Percentiles rank a stretch among this genome's conserved stretches.
Conservation (phyloP, 768 basidiomycete genomes). For the Pisolithus orientalis region DNA sequence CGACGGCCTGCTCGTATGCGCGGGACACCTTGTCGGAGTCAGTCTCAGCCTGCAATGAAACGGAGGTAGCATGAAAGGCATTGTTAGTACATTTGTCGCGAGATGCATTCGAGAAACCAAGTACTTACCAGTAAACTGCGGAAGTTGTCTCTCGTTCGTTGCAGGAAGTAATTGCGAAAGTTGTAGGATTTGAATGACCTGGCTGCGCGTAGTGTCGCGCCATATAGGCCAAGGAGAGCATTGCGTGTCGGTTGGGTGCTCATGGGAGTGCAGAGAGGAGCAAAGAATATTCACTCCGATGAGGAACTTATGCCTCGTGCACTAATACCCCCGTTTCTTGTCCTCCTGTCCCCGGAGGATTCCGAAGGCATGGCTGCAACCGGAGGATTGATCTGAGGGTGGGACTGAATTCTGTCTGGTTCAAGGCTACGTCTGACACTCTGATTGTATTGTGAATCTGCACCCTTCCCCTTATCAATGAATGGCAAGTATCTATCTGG, state of each 20-base stretch:
- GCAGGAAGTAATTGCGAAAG: conserved; percentile 82
- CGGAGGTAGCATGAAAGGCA: not conserved
- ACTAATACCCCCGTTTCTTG: too few relatives aligned
- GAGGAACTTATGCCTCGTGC: not conserved
- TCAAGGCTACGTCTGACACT: too few relatives aligned
- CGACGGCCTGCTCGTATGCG: conserved; percentile 65
- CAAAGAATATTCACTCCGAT: not conserved
- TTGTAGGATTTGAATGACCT: conserved; percentile 91
- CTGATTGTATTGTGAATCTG: too few relatives aligned
- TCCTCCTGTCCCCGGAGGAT: too few relatives aligned
- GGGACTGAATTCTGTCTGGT: too few relatives aligned
- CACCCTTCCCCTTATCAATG: too few relatives aligned
- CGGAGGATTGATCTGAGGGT: too few relatives aligned
- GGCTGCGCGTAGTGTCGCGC: conserved; percentile 67
- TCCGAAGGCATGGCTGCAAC: too few relatives aligned
- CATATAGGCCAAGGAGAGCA: conserved; percentile 68
- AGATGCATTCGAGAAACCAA: not conserved
- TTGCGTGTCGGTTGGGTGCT: conserved; percentile 51
- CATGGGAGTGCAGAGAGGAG: conserved; percentile 25
- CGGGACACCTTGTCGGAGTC: conserved; percentile 50
- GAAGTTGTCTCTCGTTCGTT: conserved; percentile 67
- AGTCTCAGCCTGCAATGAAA: conserved; percentile 43
- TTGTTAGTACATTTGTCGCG: conserved; percentile 1
- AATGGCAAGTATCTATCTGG: too few relatives aligned
- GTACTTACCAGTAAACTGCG: conserved; percentile 54